These are phyloP conservation scores for Miamiensis avidus DNA, from an alignment of 169 alveolate species.

Conservation along the genomic window DNA sequence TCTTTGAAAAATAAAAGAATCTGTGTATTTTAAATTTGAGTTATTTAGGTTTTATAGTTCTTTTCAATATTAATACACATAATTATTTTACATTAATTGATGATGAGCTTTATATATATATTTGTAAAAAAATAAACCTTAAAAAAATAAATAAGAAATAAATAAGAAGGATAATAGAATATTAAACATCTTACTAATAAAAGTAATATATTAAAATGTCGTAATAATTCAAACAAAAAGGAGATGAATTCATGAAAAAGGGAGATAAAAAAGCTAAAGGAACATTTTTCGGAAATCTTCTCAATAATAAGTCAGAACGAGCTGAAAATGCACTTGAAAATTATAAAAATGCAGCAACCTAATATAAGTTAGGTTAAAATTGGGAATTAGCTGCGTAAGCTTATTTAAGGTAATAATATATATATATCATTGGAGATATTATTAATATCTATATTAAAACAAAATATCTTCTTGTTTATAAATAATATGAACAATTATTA, in stretches of 20 bases:
- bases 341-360: background rate
- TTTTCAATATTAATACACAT: too few relatives aligned
- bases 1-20: too few relatives aligned
- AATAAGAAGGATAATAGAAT: too few relatives aligned
- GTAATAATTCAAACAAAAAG: background rate
- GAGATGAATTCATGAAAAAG: background rate
- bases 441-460: too few relatives aligned
- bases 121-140: too few relatives aligned
- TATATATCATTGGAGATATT: background rate
- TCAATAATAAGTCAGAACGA: background rate
- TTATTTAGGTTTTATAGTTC: too few relatives aligned
- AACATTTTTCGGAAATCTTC: background rate
- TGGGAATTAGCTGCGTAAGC: background rate
- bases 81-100: too few relatives aligned
- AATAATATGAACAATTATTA: background rate
- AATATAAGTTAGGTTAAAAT: background rate
- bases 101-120: too few relatives aligned
- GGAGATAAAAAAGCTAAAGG: background rate
- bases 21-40: too few relatives aligned
- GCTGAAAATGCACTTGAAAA: background rate
- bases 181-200: too few relatives aligned
- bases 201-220: too few relatives aligned
- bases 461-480: background rate
- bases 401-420: background rate
- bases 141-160: too few relatives aligned